Evolutionary conservation across 805 yeast species (phyloP), one percentile per base, ranked within the genome.

Genomic region (Saccharomyces kudriavzevii): DNA sequence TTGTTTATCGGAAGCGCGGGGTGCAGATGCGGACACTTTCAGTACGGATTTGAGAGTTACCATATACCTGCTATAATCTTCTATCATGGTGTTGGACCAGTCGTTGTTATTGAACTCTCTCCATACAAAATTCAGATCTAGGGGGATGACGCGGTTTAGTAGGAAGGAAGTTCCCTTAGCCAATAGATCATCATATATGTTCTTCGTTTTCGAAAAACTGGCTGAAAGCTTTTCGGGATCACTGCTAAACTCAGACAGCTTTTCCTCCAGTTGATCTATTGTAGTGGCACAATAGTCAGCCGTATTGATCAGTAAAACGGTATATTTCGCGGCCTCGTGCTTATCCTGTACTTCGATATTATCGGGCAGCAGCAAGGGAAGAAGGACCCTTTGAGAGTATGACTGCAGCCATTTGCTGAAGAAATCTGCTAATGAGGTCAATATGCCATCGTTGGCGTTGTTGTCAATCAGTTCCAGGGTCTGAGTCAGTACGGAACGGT

Each of bases 201-300:
- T 82, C 52, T 77, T 79, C n/a, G 80, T 78, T 1, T 64, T 62
- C 13, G 81, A 86, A 60, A 89, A 85, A 46, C 71, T 65, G 14
- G 72, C 64, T 14, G 72, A 66, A n/a, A 83, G 63, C 54, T 72
- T 74, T 22, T 69, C 72, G 11, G 73, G 58, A 67, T 74, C 61
- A 69, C 71, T 65, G 31, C 78, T 70, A 68, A 77, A 60, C 48
- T 73, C 73, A 64, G 67, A 54, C 14, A 82, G 69, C 60, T 81
- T 81, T 26, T 84, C 87, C 60, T 84, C 89, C 47, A 94, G 71
- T 65, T 94, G 97, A 11, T 77, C 77, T 1, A 85, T 80, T 2
- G 96, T 94, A 10, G 81, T 75, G 17, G 88, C 80, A 55, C 96
- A 84, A 67, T 91, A 94, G 65, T 92, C 96, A 0, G 96, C 89